Conservation (phyloP, 768 basidiomycete genomes). For the Suillus subalutaceus region DNA sequence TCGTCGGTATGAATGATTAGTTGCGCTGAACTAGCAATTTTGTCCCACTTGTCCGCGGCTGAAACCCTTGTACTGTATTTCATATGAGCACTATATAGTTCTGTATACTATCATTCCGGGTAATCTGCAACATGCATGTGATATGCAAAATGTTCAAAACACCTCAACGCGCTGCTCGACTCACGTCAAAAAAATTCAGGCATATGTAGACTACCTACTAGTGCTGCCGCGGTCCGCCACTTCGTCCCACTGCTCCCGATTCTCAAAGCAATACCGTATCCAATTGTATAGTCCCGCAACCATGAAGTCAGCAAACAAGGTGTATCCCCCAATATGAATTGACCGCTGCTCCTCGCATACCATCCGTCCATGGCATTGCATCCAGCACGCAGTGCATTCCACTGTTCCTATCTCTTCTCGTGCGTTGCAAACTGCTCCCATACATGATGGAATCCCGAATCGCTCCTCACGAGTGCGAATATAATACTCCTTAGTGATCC, state of each 20-base stretch:
- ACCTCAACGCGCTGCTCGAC: too few relatives aligned
- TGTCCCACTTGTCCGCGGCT: background rate
- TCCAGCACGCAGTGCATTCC: slow-evolving; percentile 39
- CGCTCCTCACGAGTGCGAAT: slow-evolving; percentile 34
- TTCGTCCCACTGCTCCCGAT: slow-evolving; percentile 12
- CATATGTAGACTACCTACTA: too few relatives aligned
- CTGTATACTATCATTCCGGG: too few relatives aligned
- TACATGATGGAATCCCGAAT: slow-evolving; percentile 33
- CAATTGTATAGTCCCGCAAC: slow-evolving; percentile 24
- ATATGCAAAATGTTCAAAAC: too few relatives aligned
- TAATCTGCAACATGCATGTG: too few relatives aligned
- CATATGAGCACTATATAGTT: too few relatives aligned
- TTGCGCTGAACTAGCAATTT: background rate
- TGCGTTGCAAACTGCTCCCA: slow-evolving; percentile 37
- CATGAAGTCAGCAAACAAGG: slow-evolving; percentile 23
- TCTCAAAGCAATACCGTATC: slow-evolving; percentile 11
- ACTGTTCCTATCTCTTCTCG: slow-evolving; percentile 33
- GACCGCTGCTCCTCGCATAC: slow-evolving; percentile 13
- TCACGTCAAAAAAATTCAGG: too few relatives aligned
- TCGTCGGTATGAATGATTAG: slow-evolving; percentile 22
- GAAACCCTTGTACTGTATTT: background rate
- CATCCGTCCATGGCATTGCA: slow-evolving; percentile 26
- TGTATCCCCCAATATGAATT: slow-evolving; percentile 19
- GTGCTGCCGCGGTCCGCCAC: background rate
- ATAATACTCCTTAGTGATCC: slow-evolving; percentile 42